Base-by-base conservation (phyloP, 805 yeast species). In the Saitoella complicata region DNA sequence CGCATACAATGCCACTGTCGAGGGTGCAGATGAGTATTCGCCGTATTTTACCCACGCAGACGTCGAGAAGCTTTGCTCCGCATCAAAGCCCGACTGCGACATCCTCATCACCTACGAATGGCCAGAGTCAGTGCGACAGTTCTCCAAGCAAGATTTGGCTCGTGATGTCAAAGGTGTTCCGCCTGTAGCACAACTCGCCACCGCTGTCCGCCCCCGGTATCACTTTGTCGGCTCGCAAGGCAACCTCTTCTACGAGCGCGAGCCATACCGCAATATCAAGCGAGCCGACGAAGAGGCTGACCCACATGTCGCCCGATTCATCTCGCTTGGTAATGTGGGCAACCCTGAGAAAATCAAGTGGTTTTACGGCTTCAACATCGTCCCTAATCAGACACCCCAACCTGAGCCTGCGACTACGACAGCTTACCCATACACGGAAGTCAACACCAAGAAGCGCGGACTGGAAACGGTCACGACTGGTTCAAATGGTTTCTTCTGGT, bases 301-400 rank as follows among this genome's bases (percentile, higher is more conserved):
- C 8, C 49, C 45, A 38, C 35, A 66, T 7, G 54, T 68, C 1
- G 72, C 83, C 0, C 63, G 91, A 45, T 79, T 80, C 52, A 69
- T 83, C 7, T 77, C 86, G 55, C 55, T 83, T 40, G 80, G 75
- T 0, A 65, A 67, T 43, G 78, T 71, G 56, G 79, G 76, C 0
- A 63, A 71, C 2, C 32, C 47, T 5, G 66, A 66, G 7, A 64
- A 65, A 49, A 67, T 65, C 3, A 72, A 71, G 56, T 83, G 88
- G 87, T 78, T 76, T 49, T 83, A 84, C 62, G 94, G 91, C 0
- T 82, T 82, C 48, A 67, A 65, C 39, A 42, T 74, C 32, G 10
- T 31, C 5, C 42, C 40, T 21, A 21, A 21, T 4, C 21, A 21
- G 21, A 4, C 21, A 21, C 21, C 21, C 21, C 21, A 21, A 21